Conservation (phyloP, 148 eudicot genomes). For the Polygonum aviculare region DNA sequence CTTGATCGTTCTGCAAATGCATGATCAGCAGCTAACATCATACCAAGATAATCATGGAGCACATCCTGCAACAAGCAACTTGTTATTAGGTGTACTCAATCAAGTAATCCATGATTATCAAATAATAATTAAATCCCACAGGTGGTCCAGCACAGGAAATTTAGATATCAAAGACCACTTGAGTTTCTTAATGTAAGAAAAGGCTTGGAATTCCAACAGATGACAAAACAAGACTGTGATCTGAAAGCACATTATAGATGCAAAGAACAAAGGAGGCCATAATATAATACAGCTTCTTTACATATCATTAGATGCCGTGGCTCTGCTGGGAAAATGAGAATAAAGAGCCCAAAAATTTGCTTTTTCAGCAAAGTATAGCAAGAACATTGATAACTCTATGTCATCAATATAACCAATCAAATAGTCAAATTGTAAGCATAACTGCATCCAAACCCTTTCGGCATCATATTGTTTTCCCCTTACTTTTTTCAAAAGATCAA, state of each 20-base stretch:
- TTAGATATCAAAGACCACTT: neutral
- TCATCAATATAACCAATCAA: neutral
- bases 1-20: conserved; percentile 89
- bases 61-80: conserved; percentile 53
- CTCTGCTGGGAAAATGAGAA: neutral
- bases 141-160: neutral
- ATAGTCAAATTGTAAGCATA: neutral
- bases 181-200: neutral
- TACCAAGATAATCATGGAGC: conserved; percentile 94
- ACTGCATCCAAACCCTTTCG: neutral
- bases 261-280: neutral
- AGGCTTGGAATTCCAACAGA: neutral
- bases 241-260: neutral
- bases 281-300: neutral
- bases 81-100: neutral
- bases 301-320: neutral
- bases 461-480: neutral
- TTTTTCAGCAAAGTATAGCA: neutral
- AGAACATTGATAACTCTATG: neutral
- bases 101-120: neutral
- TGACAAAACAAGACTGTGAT: neutral
- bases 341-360: neutral
- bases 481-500: neutral
- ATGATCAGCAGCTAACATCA: conserved; percentile 86
- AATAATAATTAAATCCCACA: neutral